Evolutionary conservation across 306 rosid genomes (phyloP).

Genomic region (Cyamopsis tetragonoloba): DNA sequence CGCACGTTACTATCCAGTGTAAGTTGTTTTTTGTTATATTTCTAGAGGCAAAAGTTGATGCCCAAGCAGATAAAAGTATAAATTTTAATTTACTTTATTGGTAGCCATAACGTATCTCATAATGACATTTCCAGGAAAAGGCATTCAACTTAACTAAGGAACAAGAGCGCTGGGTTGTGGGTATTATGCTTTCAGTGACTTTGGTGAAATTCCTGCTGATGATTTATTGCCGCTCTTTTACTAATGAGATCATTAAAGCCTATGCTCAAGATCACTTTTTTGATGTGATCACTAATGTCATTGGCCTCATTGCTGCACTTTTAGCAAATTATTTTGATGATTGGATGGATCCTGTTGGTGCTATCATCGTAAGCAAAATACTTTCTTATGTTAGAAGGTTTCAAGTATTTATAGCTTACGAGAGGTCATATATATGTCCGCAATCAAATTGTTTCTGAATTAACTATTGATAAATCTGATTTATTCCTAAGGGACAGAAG

Average conservation of each 20-base stretch:
- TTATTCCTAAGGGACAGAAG: not conserved
- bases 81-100: not conserved
- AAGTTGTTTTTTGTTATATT: conserved; percentile 33
- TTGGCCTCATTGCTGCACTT: conserved; percentile 92
- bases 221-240: conserved; percentile 84
- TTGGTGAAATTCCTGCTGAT: conserved; percentile 67
- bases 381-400: conserved; percentile 1
- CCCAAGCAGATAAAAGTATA: not conserved
- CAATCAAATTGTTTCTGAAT: not conserved
- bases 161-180: conserved; percentile 91
- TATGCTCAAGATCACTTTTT: conserved; percentile 98
- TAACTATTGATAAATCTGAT: not conserved
- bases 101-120: not conserved
- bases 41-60: not conserved
- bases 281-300: conserved; percentile 91
- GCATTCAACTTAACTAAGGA: conserved; percentile 59
- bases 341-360: conserved; percentile 99
- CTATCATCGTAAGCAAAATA: conserved; percentile 76
- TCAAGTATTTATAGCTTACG: not conserved
- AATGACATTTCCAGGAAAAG: conserved; percentile 42
- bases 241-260: conserved; percentile 86
- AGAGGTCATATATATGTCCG: not conserved
- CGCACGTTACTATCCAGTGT: conserved; percentile 64
- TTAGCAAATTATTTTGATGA: conserved; percentile 72
- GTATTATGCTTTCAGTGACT: conserved; percentile 91